Percentiles rank a stretch among this genome's conserved stretches.
Conservation (phyloP, 2,329 filamentous ascomycete genomes). For the Trichoderma hamatum region DNA sequence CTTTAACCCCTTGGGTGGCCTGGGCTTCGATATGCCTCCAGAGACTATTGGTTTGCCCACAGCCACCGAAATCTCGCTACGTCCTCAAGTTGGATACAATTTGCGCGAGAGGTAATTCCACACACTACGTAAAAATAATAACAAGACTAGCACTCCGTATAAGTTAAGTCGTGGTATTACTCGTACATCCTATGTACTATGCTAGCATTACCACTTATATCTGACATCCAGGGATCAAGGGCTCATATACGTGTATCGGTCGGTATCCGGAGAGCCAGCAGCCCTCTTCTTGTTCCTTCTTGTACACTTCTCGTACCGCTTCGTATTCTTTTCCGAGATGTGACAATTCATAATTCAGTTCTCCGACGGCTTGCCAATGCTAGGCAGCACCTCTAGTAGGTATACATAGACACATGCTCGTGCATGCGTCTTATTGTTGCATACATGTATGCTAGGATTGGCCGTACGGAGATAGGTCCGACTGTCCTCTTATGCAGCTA, state of each 20-base stretch:
- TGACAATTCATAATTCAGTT: conserved; percentile 21
- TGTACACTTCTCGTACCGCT: neutral
- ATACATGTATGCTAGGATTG: no score
- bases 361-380: neutral
- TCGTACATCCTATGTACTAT: neutral
- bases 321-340: conserved; percentile 20
- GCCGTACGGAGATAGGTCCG: no score
- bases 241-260: conserved; percentile 15
- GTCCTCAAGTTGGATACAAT: neutral
- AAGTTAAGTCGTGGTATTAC: neutral
- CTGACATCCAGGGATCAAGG: neutral
- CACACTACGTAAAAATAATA: neutral
- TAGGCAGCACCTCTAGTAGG: neutral
- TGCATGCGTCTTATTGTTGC: neutral
- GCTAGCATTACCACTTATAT: neutral
- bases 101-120: neutral
- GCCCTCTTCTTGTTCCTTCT: neutral
- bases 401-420: neutral
- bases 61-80: neutral
- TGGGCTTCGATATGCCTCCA: neutral
- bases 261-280: conserved; percentile 1
- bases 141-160: neutral
- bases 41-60: neutral
- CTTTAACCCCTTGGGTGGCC: neutral
- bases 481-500: neutral